Base-by-base conservation (phyloP, 495 filamentous ascomycete species). In the Copromyces sp. region DNA sequence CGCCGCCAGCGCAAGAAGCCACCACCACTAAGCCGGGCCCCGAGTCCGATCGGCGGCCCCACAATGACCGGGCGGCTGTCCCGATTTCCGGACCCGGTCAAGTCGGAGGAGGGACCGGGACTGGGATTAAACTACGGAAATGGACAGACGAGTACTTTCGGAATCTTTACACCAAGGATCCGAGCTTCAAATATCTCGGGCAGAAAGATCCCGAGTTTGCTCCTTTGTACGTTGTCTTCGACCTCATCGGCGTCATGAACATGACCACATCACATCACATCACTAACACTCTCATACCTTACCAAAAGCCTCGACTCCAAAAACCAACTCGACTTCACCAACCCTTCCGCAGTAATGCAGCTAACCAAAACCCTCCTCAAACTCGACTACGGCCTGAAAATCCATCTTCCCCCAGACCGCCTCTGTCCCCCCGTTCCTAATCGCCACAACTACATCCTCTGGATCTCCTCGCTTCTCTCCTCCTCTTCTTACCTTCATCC, bases 381-480 rank as follows among this genome's bases (percentile, higher is more conserved):
- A 74, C 81, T 85, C 39, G 91, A 98, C 77, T 98, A 98, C 79
- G 85, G 86, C 6, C 78, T 98, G 3, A 74, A 84, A 6, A 83
- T 98, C 9, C 84, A 90, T 16, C 85, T 97, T 0, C 94, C 93
- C 0, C 81, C 86, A 29, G 89, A 96, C 81, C 86, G 95, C 69
- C 85, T 99, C 7, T 99, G 95, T 77, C 95, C 95, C n/a, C 93
- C 95, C 32, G 86, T 94, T 4, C 90, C 92, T 7, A 94, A 93
- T 71, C 86, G 92, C 76, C 87, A 95, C 72, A 96, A 96, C 76
- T 99, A 99, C 78, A 89, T 98, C 69, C 82, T 94, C 6, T 98
- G 94, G 94, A 83, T 98, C 4, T 92, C 97, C 78, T 89, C 89
- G 32, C 85, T 99, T 0, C 82, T 99, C 39, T 94, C 97, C 75